Evolutionary conservation across 345 rosid species (phyloP).

Genomic region (Salix brachista): DNA sequence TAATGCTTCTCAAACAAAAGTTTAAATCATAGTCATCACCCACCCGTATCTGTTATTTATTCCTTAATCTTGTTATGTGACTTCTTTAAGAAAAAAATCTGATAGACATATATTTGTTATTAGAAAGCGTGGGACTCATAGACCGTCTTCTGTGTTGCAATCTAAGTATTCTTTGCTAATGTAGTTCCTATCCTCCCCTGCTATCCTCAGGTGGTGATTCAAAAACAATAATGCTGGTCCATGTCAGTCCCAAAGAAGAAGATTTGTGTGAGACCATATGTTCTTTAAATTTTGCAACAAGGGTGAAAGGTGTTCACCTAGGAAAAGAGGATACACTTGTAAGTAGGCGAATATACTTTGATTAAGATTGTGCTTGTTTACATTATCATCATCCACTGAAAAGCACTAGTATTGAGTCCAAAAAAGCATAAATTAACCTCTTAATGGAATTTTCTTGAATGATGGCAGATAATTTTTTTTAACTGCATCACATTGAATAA

Average conservation of each 20-base stretch:
- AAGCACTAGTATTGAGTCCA: too few relatives aligned
- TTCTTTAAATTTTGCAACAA: slow-evolving; percentile 64
- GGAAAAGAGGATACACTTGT: slow-evolving; percentile 50
- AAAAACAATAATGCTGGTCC: slow-evolving; percentile 79
- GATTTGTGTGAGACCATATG: slow-evolving; percentile 80
- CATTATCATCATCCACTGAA: not conserved
- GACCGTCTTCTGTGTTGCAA: not conserved
- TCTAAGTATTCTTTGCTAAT: not conserved
- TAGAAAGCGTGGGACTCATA: not conserved
- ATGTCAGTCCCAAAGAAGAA: slow-evolving; percentile 76
- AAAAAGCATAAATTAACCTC: too few relatives aligned
- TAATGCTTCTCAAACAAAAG: not conserved
- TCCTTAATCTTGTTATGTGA: not conserved
- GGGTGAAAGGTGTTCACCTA: slow-evolving; percentile 61
- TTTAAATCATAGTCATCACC: not conserved
- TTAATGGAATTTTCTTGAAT: too few relatives aligned
- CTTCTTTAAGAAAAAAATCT: not conserved
- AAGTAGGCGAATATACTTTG: slow-evolving; percentile 20
- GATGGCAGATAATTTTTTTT: too few relatives aligned
- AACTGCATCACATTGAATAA: too few relatives aligned
- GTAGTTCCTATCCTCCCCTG: not conserved
- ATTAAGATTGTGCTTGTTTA: slow-evolving; percentile 8
- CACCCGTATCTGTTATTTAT: not conserved
- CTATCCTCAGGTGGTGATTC: slow-evolving; percentile 62
- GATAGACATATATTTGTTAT: not conserved